Percentiles rank a stretch among this genome's conserved stretches.
phyloP scores from a whole-genome alignment of 768 basidiomycete species.

The Lactarius quietus region DNA sequence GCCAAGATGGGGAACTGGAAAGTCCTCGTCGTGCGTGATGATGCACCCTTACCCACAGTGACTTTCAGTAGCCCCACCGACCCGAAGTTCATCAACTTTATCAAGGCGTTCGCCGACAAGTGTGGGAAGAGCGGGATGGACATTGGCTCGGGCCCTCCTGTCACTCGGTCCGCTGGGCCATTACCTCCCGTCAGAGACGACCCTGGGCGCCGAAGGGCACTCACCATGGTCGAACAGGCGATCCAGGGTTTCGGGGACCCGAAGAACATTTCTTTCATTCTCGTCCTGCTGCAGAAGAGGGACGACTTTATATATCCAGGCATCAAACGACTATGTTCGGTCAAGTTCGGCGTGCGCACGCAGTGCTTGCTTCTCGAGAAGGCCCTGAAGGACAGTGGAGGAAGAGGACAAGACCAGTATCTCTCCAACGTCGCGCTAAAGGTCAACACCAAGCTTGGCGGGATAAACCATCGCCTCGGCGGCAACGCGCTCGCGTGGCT shows the following conservation, averaged over 20 bases:
- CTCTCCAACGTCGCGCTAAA: conserved; percentile 80
- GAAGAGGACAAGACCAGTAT: conserved; percentile 69
- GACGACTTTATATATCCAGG: conserved; percentile 81
- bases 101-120: conserved; percentile 53
- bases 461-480: conserved; percentile 70
- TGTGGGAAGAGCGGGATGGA: conserved; percentile 57
- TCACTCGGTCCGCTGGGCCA: conserved; percentile 35
- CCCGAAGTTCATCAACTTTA: conserved; percentile 39
- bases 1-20: conserved; percentile 56
- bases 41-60: conserved; percentile 27
- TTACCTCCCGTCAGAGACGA: conserved; percentile 37
- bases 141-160: conserved; percentile 39
- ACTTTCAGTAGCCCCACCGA: conserved; percentile 44
- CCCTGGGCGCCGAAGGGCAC: conserved; percentile 41
- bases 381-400: conserved; percentile 53
- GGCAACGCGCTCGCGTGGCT: conserved; percentile 58
- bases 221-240: conserved; percentile 37
- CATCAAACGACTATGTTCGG: conserved; percentile 73
- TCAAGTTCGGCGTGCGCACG: conserved; percentile 69
- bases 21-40: conserved; percentile 61
- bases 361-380: conserved; percentile 68
- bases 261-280: conserved; percentile 55
- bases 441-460: conserved; percentile 79
- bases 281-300: conserved; percentile 62
- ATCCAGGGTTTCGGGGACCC: conserved; percentile 27